Evolutionary conservation across 331 rosid species (phyloP).

Genomic region (Quercus phellos): DNA sequence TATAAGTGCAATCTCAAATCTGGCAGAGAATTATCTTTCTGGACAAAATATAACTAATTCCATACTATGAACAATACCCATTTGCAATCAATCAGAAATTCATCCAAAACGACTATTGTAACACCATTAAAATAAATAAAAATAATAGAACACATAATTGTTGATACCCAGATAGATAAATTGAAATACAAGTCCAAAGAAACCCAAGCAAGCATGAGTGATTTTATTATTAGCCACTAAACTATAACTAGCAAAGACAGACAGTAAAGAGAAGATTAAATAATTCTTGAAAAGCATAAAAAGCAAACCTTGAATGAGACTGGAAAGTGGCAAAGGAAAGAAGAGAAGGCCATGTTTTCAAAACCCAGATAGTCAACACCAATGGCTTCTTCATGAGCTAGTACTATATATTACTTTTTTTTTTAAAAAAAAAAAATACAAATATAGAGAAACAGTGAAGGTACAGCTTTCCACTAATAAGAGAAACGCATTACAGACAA

Average conservation of each 20-base stretch:
- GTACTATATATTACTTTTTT: background rate
- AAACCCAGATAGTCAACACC: conserved; percentile 19
- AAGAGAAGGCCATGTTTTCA: conserved; percentile 48
- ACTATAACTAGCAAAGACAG: background rate
- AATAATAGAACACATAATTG: background rate
- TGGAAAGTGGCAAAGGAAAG: conserved; percentile 39
- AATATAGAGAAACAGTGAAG: background rate
- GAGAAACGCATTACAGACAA: conserved; percentile 10
- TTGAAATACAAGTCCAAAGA: background rate
- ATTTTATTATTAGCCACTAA: background rate
- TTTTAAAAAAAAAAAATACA: background rate
- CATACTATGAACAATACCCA: conserved; percentile 7
- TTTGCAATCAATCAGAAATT: conserved; percentile 6
- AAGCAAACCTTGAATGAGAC: conserved; percentile 43
- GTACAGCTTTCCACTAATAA: conserved; percentile 30
- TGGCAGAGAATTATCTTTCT: background rate
- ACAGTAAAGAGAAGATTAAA: no score
- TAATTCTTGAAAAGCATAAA: conserved; percentile 1
- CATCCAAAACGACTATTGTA: background rate
- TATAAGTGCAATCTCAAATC: background rate
- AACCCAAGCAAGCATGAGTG: background rate
- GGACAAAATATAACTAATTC: background rate
- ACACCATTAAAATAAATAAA: background rate
- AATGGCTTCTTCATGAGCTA: conserved; percentile 28
- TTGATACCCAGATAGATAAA: background rate